Evolutionary conservation across 1,284 basidiomycete genomes (phyloP).

Genomic region (Sanguinoderma infundibulare): DNA sequence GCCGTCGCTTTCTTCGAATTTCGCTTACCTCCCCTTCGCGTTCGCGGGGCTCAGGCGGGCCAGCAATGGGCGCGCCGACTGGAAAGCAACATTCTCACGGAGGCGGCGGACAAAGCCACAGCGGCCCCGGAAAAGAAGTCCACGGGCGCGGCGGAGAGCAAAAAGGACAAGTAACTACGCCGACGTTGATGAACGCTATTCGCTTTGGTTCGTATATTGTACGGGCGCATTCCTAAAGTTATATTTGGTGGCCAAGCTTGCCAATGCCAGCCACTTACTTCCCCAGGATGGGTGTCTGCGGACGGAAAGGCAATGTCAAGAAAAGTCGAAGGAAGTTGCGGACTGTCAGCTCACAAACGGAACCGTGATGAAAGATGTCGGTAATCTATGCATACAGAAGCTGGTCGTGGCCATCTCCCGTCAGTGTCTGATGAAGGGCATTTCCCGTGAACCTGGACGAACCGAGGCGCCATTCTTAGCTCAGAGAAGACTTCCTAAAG

Average conservation of each 20-base stretch:
- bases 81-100: constrained; percentile 63
- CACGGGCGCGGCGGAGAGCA: constrained; percentile 29
- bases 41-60: constrained; percentile 59
- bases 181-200: not conserved
- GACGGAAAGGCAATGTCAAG: not conserved
- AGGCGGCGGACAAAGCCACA: constrained; percentile 16
- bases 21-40: not conserved
- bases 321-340: not conserved
- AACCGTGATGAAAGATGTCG: constrained; percentile 12
- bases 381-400: constrained; percentile 5
- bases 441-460: not conserved
- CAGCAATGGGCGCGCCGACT: constrained; percentile 82
- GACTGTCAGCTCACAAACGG: not conserved
- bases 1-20: not conserved
- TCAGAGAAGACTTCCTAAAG: not conserved
- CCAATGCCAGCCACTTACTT: too few relatives aligned
- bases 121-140: constrained; percentile 14
- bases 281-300: not conserved
- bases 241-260: too few relatives aligned
- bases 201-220: not conserved
- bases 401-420: not conserved
- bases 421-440: constrained; percentile 12
- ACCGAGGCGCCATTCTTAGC: constrained; percentile 10
- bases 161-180: constrained; percentile 40
- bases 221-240: not conserved